Conservation (phyloP, 805 yeast species). For the Torulaspora maleeae region DNA sequence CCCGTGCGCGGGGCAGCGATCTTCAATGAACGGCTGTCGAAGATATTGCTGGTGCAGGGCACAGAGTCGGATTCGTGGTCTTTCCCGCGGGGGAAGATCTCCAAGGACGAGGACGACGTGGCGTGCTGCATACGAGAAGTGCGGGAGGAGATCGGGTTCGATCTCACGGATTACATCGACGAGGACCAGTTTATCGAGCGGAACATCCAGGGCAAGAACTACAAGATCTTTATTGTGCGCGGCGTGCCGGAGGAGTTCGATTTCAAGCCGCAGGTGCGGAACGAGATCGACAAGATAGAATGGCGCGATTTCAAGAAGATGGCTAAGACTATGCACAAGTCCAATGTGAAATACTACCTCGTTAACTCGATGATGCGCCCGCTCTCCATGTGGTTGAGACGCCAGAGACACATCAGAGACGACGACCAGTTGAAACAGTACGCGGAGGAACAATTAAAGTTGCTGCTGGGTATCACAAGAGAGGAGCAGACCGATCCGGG, state of each 20-base stretch:
- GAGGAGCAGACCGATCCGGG: slow-evolving; percentile 56
- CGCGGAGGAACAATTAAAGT: slow-evolving; percentile 64
- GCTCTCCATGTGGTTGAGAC: slow-evolving; percentile 49
- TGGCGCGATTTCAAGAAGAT: slow-evolving; percentile 64
- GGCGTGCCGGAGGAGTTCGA: slow-evolving; percentile 70
- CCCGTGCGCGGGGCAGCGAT: slow-evolving; percentile 97
- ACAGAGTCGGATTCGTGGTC: slow-evolving; percentile 84
- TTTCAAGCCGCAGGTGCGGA: slow-evolving; percentile 80
- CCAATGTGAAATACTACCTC: slow-evolving; percentile 35
- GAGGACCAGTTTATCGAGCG: slow-evolving; percentile 76
- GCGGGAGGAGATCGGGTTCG: slow-evolving; percentile 89
- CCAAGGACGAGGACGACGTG: slow-evolving; percentile 84
- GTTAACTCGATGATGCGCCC: slow-evolving; percentile 41
- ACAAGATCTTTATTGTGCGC: slow-evolving; percentile 70
- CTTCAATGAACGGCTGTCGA: slow-evolving; percentile 63
- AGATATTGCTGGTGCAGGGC: slow-evolving; percentile 77
- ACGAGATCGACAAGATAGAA: slow-evolving; percentile 78
- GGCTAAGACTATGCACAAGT: slow-evolving; percentile 32
- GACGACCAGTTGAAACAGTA: slow-evolving; percentile 57
- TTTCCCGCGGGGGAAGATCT: slow-evolving; percentile 94
- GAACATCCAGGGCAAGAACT: slow-evolving; percentile 76
- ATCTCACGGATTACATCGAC: slow-evolving; percentile 61
- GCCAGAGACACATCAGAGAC: slow-evolving; percentile 44
- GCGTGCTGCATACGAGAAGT: slow-evolving; percentile 91
- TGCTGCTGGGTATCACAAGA: slow-evolving; percentile 53